A percentile compares a stretch with the other conserved stretches of the same genome.
These are phyloP conservation scores for Achaetomiella virescens DNA, from an alignment of 495 filamentous ascomycete genomes.

Conservation along the genomic window DNA sequence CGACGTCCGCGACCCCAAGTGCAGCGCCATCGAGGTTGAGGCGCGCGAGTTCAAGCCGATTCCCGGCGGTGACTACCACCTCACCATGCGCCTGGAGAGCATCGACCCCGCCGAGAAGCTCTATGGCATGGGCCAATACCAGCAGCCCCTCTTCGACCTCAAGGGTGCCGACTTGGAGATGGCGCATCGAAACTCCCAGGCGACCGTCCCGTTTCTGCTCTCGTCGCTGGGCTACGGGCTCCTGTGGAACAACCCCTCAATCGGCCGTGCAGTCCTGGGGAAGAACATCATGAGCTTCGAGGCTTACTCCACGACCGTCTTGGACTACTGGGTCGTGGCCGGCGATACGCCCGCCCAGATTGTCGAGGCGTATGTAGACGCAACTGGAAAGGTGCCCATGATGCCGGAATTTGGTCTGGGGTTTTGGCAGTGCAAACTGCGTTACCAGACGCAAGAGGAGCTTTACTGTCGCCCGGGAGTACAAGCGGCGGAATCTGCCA, in stretches of 20 bases:
- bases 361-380: conserved; percentile 44
- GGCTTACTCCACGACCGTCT: conserved; percentile 43
- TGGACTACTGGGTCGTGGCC: conserved; percentile 56
- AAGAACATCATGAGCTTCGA: conserved; percentile 55
- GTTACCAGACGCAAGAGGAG: conserved; percentile 55
- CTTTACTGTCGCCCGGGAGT: conserved; percentile 50
- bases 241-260: conserved; percentile 53
- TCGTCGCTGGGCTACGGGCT: conserved; percentile 52
- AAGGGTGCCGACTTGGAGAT: conserved; percentile 53
- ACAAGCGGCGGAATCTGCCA: conserved; percentile 43
- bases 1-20: conserved; percentile 49
- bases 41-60: conserved; percentile 51
- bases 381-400: conserved; percentile 50
- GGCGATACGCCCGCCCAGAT: conserved; percentile 49
- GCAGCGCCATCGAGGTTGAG: conserved; percentile 47
- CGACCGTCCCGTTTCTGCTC: conserved; percentile 50
- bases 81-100: conserved; percentile 50
- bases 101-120: conserved; percentile 47
- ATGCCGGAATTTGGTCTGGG: conserved; percentile 59
- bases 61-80: conserved; percentile 44
- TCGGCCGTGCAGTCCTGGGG: conserved; percentile 51
- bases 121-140: conserved; percentile 60
- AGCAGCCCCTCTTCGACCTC: conserved; percentile 50
- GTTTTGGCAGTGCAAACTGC: conserved; percentile 58
- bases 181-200: conserved; percentile 57